Evolutionary conservation across 805 yeast genomes (phyloP).

Genomic region (Starmerella stigmatis): DNA sequence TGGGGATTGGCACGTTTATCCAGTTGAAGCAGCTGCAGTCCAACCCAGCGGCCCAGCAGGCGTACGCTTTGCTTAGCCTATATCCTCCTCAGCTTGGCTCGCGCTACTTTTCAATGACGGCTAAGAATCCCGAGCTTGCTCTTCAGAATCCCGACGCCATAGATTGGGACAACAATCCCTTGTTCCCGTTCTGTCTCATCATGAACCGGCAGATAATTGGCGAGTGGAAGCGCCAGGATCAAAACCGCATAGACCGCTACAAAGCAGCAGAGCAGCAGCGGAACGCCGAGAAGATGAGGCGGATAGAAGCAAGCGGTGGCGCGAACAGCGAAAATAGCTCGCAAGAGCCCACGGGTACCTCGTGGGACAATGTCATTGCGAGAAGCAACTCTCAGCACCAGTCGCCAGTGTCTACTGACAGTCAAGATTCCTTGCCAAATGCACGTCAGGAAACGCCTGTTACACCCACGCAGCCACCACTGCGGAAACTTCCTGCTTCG

Average conservation of each 20-base stretch:
- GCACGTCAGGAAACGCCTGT: too few relatives aligned
- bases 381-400: neutral
- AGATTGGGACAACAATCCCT: conserved; percentile 22
- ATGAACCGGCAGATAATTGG: conserved; percentile 13
- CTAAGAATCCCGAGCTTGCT: conserved; percentile 18
- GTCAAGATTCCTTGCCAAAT: too few relatives aligned
- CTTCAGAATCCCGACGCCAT: conserved; percentile 21
- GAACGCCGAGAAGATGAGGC: conserved; percentile 5
- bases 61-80: conserved; percentile 18
- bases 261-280: neutral
- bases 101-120: conserved; percentile 22
- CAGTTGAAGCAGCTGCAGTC: conserved; percentile 10
- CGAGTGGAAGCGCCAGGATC: neutral
- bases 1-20: conserved; percentile 11
- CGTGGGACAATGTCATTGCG: conserved; percentile 18
- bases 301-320: too few relatives aligned
- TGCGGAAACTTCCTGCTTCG: neutral
- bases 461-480: neutral
- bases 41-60: conserved; percentile 8
- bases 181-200: conserved; percentile 24
- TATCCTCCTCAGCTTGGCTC: conserved; percentile 24
- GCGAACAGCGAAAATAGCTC: neutral
- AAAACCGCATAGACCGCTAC: conserved; percentile 3
- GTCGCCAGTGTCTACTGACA: neutral
- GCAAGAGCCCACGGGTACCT: conserved; percentile 16